Evolutionary conservation across 495 filamentous ascomycete species (phyloP).

Genomic region (Daldinia decipiens): DNA sequence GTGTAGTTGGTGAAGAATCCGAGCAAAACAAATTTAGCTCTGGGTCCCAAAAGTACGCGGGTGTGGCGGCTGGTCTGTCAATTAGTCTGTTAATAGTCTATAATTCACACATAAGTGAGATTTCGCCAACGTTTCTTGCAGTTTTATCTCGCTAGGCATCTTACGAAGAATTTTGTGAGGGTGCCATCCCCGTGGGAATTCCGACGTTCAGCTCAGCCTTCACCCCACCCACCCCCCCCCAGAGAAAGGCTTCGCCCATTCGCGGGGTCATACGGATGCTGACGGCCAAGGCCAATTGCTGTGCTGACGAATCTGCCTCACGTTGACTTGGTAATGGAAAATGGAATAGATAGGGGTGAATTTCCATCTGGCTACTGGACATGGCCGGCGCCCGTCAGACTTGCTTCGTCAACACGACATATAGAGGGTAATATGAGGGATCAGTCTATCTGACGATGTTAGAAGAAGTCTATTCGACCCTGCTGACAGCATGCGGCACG

Average conservation of each 20-base stretch:
- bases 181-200: constrained; percentile 42
- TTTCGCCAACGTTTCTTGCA: constrained; percentile 24
- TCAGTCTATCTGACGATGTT: constrained; percentile 18
- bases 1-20: constrained; percentile 24
- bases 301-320: constrained; percentile 41
- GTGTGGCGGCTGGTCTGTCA: constrained; percentile 35
- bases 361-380: constrained; percentile 18
- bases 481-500: constrained; percentile 40
- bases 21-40: constrained; percentile 2
- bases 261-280: constrained; percentile 43
- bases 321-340: constrained; percentile 28
- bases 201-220: constrained; percentile 42
- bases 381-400: constrained; percentile 30
- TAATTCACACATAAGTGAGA: constrained; percentile 13
- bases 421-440: constrained; percentile 40
- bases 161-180: constrained; percentile 32
- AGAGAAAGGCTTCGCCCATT: constrained; percentile 23
- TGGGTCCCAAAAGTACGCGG: constrained; percentile 18
- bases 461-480: constrained; percentile 21
- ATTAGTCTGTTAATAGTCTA: constrained; percentile 26
- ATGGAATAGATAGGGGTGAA: constrained; percentile 29
- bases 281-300: constrained; percentile 38
- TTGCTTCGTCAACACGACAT: constrained; percentile 18
- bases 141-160: constrained; percentile 29
- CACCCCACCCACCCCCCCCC: constrained; percentile 26